Base-by-base conservation (phyloP, 1,139 yeast species). In the Geotrichum histeridarum region DNA sequence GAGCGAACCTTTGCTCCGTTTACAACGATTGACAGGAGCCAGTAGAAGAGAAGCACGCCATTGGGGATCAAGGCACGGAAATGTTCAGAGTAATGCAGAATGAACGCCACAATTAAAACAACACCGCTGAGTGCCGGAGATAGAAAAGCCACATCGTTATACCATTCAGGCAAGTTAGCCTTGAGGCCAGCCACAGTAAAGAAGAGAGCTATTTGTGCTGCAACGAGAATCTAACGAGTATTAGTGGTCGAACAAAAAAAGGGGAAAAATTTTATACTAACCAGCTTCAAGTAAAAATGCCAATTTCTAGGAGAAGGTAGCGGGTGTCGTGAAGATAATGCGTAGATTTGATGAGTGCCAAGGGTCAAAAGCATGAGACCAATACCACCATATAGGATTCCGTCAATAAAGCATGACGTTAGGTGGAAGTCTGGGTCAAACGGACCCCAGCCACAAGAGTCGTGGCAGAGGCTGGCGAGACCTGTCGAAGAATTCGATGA, bases 361-460 rank as follows among this genome's bases (percentile, higher is more conserved):
- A 78, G 71, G 0, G 80, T 43, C 2, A 90, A 64, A 71, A 86
- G 73, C 41, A 81, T 70, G 9, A 78, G 18, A 2, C 85, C 80
- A 0, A 83, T 70, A 1, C 75, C 52, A 38, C 81, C 79, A 58
- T 80, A 72, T 8, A 88, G 67, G 0, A 78, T 73, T 38, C 96
- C 97, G 63, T 86, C 88, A 42, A 85, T 74, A 64, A 91, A 84
- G 65, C 98, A 91, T 1, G 93, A 86, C 0, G 96, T 82, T 56
- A 89, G 77, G 64, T 86, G 95, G 49, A 80, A 80, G 62, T 81
- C 80, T 7, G 57, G 55, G 7, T 43, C 75, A 8, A 86, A 69
- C 0, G 94, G 88, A 1, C 87, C 86, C 83, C 90, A 86, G 1
- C 96, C 95, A 59, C 83, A 89, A 12, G 63, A 60, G 59, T 75